Evolutionary conservation across 106 monocot species (phyloP).

Genomic region (Apostasia ramifera): DNA sequence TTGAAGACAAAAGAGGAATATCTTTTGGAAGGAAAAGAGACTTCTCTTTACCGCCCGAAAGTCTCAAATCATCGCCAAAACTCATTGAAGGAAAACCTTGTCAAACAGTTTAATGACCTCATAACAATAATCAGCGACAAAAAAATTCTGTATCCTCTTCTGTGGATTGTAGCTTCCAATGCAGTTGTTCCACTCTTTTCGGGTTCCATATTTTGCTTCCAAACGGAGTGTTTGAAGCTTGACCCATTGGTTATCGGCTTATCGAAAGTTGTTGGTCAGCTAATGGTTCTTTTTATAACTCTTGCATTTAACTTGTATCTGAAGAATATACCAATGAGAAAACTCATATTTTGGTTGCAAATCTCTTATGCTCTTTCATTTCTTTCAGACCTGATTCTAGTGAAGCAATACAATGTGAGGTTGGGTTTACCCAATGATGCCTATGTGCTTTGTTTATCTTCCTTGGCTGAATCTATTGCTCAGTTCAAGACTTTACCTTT

Average conservation of each 20-base stretch:
- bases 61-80: constrained; percentile 3
- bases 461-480: constrained; percentile 70
- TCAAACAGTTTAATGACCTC: constrained; percentile 48
- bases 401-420: constrained; percentile 66
- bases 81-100: constrained; percentile 40
- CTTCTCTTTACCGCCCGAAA: neutral
- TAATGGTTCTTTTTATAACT: constrained; percentile 51
- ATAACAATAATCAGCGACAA: constrained; percentile 34
- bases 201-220: constrained; percentile 77
- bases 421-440: constrained; percentile 73
- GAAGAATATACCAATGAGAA: constrained; percentile 49
- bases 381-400: constrained; percentile 57
- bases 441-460: constrained; percentile 60
- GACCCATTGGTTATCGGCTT: constrained; percentile 65
- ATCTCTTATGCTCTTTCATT: constrained; percentile 54
- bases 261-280: constrained; percentile 79
- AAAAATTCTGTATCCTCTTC: constrained; percentile 44
- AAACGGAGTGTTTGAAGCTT: constrained; percentile 63
- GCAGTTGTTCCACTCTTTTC: constrained; percentile 72
- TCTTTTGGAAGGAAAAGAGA: neutral
- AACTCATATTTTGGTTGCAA: constrained; percentile 54
- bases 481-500: constrained; percentile 89
- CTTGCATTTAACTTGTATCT: constrained; percentile 44
- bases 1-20: constrained; percentile 42
- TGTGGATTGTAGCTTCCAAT: constrained; percentile 62